phyloP scores from a whole-genome alignment of 768 basidiomycete genomes.

The Mycena polygramma region DNA sequence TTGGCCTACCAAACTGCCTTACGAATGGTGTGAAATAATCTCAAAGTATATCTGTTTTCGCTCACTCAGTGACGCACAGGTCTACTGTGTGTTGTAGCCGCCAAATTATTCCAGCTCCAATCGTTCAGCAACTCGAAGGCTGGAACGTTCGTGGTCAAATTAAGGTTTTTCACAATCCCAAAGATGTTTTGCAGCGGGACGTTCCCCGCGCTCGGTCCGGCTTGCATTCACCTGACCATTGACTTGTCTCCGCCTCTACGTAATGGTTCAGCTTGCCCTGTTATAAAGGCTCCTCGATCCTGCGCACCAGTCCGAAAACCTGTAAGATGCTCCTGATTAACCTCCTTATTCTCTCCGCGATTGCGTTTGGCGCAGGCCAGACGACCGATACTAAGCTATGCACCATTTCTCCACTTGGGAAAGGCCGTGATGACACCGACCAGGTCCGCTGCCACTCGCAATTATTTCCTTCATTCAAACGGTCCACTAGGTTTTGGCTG shows the following conservation, averaged over 20 bases:
- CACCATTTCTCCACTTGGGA: constrained; percentile 42
- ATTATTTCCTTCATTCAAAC: too few species aligned
- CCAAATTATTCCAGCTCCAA: too few species aligned
- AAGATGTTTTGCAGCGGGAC: too few species aligned
- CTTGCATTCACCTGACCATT: not conserved
- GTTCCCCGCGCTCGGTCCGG: not conserved
- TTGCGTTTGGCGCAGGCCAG: constrained; percentile 3
- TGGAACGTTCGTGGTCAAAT: too few species aligned
- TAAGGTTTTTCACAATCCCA: too few species aligned
- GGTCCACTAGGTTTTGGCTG: constrained; percentile 46
- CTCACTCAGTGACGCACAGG: too few species aligned
- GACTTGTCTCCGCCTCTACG: constrained; percentile 2
- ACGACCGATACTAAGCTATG: constrained; percentile 2
- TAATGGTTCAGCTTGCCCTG: not conserved
- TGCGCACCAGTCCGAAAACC: not conserved
- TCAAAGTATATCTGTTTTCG: too few species aligned
- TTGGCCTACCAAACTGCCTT: too few species aligned
- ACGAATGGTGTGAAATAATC: too few species aligned
- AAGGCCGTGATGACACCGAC: constrained; percentile 46
- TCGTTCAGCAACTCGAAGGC: too few species aligned
- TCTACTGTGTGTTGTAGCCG: too few species aligned
- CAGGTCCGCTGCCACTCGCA: constrained; percentile 34
- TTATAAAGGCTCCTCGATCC: constrained; percentile 7
- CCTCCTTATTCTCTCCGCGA: constrained; percentile 2
- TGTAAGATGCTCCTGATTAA: constrained; percentile 5